These are phyloP conservation scores for Vitis cinerea DNA, from an alignment of 164 flowering plant species.

Conservation along the genomic window DNA sequence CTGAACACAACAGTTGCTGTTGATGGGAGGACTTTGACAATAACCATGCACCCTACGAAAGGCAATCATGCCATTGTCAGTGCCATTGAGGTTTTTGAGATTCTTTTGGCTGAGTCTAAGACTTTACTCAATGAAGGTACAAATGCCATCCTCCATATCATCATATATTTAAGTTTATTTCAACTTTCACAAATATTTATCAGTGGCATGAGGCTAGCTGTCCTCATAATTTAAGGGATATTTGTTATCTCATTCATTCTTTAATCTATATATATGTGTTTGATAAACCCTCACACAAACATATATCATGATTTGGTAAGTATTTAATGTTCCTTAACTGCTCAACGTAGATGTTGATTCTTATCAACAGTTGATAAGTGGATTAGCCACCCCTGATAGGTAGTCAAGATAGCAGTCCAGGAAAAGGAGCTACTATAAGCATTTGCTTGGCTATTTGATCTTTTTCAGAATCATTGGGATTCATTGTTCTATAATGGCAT, in stretches of 20 bases:
- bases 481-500: too few relatives aligned
- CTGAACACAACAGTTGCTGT: slow-evolving; percentile 78
- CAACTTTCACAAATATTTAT: not conserved
- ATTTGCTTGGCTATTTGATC: too few relatives aligned
- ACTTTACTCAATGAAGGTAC: slow-evolving; percentile 79
- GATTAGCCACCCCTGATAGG: too few relatives aligned
- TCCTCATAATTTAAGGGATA: not conserved
- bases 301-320: not conserved
- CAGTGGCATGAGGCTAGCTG: not conserved
- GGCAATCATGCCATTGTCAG: slow-evolving; percentile 65
- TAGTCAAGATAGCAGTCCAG: too few relatives aligned
- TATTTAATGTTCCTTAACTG: too few relatives aligned
- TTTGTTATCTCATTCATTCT: not conserved
- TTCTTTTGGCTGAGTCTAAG: slow-evolving; percentile 64
- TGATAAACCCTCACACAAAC: too few relatives aligned
- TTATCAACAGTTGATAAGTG: too few relatives aligned
- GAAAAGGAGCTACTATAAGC: too few relatives aligned
- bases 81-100: slow-evolving; percentile 91
- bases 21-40: slow-evolving; percentile 75
- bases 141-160: not conserved
- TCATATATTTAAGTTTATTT: not conserved
- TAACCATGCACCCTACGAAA: slow-evolving; percentile 61
- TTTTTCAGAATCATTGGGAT: too few relatives aligned
- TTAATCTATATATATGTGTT: too few relatives aligned
- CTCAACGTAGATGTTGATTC: too few relatives aligned